These are phyloP conservation scores for Mycena polygramma DNA, from an alignment of 768 basidiomycete genomes.

Conservation along the genomic window DNA sequence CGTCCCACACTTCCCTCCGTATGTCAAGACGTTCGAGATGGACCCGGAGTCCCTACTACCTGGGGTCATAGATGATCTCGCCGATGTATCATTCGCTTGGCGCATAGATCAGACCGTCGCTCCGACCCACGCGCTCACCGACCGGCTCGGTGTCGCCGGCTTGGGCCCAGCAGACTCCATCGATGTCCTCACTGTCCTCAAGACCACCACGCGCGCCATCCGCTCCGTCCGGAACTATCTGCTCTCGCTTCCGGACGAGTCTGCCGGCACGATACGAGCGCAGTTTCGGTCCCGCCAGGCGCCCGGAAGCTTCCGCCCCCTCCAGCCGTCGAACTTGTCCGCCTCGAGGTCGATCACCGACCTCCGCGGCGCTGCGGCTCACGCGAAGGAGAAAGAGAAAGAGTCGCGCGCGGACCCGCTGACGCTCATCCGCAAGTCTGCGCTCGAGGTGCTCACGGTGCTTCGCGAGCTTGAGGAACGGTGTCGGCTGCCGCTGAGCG, in stretches of 20 bases:
- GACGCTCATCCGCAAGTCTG: slow-evolving; percentile 77
- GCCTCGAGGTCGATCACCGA: slow-evolving; percentile 34
- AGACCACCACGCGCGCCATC: slow-evolving; percentile 84
- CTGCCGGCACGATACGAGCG: slow-evolving; percentile 64
- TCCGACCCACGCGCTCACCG: slow-evolving; percentile 21
- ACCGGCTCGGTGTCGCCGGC: slow-evolving; percentile 40
- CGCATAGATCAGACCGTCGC: slow-evolving; percentile 50
- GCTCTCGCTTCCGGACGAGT: slow-evolving; percentile 84
- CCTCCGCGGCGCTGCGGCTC: slow-evolving; percentile 17
- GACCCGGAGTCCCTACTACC: slow-evolving; percentile 85
- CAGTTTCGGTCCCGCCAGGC: slow-evolving; percentile 67
- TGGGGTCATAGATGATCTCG: slow-evolving; percentile 81
- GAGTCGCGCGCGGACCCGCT: slow-evolving; percentile 69
- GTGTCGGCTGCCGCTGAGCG: slow-evolving; percentile 79
- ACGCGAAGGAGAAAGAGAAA: slow-evolving; percentile 23
- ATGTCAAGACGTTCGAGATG: slow-evolving; percentile 75
- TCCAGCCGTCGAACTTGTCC: slow-evolving; percentile 48
- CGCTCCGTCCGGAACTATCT: slow-evolving; percentile 89
- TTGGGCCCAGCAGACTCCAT: slow-evolving; percentile 36
- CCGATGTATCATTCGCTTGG: slow-evolving; percentile 75
- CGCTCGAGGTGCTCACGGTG: slow-evolving; percentile 85
- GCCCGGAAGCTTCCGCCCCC: slow-evolving; percentile 55
- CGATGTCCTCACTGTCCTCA: slow-evolving; percentile 79
- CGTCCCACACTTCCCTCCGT: slow-evolving; percentile 61
- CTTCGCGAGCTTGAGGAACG: slow-evolving; percentile 87